These are phyloP conservation scores for Candida oleophila DNA, from an alignment of 805 yeast species.

Conservation along the genomic window DNA sequence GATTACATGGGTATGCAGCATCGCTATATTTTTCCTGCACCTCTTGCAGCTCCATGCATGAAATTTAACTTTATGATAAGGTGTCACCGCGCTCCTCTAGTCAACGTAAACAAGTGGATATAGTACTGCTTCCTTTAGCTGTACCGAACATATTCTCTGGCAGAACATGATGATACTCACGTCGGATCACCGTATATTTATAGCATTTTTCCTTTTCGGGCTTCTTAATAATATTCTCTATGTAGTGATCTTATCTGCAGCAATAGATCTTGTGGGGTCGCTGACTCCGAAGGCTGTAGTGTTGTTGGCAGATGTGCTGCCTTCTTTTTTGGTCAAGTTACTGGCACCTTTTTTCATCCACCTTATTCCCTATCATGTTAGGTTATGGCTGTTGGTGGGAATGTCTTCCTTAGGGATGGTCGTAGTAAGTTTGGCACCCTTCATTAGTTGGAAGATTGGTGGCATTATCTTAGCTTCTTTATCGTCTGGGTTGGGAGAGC, in stretches of 20 bases:
- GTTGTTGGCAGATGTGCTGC: constrained; percentile 80
- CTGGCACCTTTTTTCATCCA: constrained; percentile 81
- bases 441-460: constrained; percentile 43
- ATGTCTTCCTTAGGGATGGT: constrained; percentile 77
- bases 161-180: background rate
- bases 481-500: constrained; percentile 88
- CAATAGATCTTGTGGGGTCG: constrained; percentile 86
- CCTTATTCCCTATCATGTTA: constrained; percentile 50
- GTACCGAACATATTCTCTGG: background rate
- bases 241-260: constrained; percentile 89
- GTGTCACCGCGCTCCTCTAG: no score
- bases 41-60: no score
- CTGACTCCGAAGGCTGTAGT: constrained; percentile 82
- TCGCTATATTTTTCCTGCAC: no score
- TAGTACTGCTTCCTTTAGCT: background rate
- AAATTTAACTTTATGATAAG: no score
- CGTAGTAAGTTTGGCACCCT: constrained; percentile 47
- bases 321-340: constrained; percentile 71
- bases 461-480: constrained; percentile 81
- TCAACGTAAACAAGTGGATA: background rate
- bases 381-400: constrained; percentile 55
- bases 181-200: constrained; percentile 35
- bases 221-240: constrained; percentile 84
- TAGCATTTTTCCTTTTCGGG: constrained; percentile 79
- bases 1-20: no score